Evolutionary conservation across 2,329 filamentous ascomycete genomes (phyloP).

Genomic region (Cordyceps cateniannulata): DNA sequence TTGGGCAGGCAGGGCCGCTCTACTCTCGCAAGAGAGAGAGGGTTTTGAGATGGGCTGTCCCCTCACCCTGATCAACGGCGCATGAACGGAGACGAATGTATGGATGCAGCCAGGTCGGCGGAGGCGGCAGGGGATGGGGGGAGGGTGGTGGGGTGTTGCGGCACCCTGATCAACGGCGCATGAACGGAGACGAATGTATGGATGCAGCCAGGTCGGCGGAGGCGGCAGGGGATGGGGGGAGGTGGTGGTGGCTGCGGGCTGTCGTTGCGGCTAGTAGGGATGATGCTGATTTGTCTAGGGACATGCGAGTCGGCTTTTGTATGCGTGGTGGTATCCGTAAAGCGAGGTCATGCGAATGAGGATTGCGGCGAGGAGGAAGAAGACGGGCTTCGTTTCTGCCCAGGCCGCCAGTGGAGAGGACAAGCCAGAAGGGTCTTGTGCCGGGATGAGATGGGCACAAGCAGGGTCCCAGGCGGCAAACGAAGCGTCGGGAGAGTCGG

Average conservation of each 20-base stretch:
- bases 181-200: constrained; percentile 17
- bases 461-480: neutral
- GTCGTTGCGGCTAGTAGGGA: neutral
- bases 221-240: constrained; percentile 1
- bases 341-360: neutral
- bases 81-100: constrained; percentile 24
- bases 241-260: neutral
- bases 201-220: constrained; percentile 5
- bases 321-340: neutral
- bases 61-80: constrained; percentile 42
- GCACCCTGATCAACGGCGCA: constrained; percentile 44
- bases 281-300: neutral
- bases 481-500: neutral
- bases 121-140: no score
- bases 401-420: neutral
- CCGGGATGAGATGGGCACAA: neutral
- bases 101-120: constrained; percentile 3
- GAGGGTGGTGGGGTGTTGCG: constrained; percentile 29
- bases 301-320: neutral
- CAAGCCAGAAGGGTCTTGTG: neutral
- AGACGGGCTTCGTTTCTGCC: neutral
- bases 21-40: constrained; percentile 13
- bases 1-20: constrained; percentile 1
- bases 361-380: neutral
- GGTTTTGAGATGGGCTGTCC: constrained; percentile 33